Percentiles rank a stretch among this genome's conserved stretches.
These are phyloP conservation scores for Ampelomyces quisqualis DNA, from an alignment of 2,329 filamentous ascomycete species.

Conservation along the genomic window DNA sequence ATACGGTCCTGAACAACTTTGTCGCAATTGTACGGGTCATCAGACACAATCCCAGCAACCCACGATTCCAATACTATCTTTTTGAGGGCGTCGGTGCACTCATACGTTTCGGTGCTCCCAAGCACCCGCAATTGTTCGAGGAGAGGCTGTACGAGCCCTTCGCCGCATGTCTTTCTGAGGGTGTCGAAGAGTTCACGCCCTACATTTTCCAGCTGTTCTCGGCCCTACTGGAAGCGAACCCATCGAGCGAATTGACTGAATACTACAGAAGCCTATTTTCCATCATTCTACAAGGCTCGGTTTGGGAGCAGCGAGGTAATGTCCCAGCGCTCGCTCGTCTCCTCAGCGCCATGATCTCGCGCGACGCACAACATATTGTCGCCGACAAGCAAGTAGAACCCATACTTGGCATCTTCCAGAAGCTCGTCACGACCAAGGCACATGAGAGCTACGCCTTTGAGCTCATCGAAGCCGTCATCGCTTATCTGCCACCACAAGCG, in stretches of 20 bases:
- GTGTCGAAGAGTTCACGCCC: conserved; percentile 90
- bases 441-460: conserved; percentile 89
- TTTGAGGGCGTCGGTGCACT: conserved; percentile 93
- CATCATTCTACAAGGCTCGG: conserved; percentile 73
- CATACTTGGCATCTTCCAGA: conserved; percentile 94
- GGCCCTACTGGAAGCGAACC: conserved; percentile 83
- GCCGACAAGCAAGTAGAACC: conserved; percentile 80
- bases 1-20: conserved; percentile 78
- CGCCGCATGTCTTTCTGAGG: conserved; percentile 73
- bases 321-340: conserved; percentile 87
- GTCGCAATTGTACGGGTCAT: conserved; percentile 90
- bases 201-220: conserved; percentile 97
- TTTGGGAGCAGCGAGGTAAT: conserved; percentile 93
- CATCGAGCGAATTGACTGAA: conserved; percentile 71
- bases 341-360: conserved; percentile 78
- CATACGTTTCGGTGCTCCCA: conserved; percentile 71
- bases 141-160: conserved; percentile 81
- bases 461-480: conserved; percentile 77
- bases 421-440: conserved; percentile 75
- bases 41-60: conserved; percentile 93
- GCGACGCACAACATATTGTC: conserved; percentile 70
- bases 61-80: conserved; percentile 96
- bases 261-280: conserved; percentile 78
- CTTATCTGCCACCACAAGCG: conserved; percentile 70
- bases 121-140: conserved; percentile 73